These are phyloP conservation scores for Rhizopus arrhizus DNA, from an alignment of 371 early-diverging fungal species.

Conservation along the genomic window DNA sequence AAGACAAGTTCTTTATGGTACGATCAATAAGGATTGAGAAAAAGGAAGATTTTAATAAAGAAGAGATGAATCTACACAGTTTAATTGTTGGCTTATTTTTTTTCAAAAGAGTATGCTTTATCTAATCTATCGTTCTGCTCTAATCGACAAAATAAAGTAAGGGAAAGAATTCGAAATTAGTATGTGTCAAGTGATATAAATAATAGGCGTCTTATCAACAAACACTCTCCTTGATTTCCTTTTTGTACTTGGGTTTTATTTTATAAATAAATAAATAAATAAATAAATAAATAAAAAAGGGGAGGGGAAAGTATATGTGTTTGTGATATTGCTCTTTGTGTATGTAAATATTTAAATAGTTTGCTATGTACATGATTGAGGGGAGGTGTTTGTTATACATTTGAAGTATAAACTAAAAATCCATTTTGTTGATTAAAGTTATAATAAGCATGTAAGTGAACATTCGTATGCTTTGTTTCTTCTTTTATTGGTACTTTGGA, in stretches of 20 bases:
- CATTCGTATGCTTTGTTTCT: constrained; percentile 2
- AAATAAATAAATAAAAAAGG: neutral
- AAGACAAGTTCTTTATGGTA: no score
- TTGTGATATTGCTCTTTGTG: no score
- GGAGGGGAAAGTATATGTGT: neutral
- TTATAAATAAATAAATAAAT: neutral
- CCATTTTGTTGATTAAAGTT: constrained; percentile 20
- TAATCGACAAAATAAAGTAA: no score
- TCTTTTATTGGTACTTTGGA: neutral
- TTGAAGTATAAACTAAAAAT: constrained; percentile 21
- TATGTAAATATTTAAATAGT: neutral
- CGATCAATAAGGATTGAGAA: no score
- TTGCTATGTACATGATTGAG: neutral
- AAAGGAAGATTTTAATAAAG: no score
- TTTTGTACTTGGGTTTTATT: no score
- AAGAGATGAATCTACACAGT: neutral
- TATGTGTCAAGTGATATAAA: no score
- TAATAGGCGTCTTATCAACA: no score
- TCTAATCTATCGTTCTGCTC: neutral
- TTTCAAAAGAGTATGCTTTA: neutral
- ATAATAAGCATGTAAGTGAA: constrained; percentile 22
- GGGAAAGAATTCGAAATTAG: no score
- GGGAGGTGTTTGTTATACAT: constrained; percentile 9
- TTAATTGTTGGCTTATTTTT: neutral
- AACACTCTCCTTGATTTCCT: no score